Percentiles rank a stretch among this genome's conserved stretches.
These are phyloP conservation scores for Delonix regia DNA, from an alignment of 306 rosid species.

Conservation along the genomic window DNA sequence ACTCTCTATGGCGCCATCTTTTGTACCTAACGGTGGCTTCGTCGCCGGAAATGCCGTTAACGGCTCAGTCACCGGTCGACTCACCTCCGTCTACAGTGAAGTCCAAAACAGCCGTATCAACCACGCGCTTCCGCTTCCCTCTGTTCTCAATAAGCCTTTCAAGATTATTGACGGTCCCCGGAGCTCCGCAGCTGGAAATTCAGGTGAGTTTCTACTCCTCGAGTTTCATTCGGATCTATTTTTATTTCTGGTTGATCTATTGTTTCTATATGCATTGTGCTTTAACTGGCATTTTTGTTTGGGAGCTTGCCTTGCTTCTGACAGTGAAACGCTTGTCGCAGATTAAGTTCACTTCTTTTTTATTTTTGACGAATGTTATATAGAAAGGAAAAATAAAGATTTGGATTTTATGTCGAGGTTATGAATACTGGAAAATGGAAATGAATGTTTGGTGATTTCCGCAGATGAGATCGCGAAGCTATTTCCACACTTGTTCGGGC, in stretches of 20 bases:
- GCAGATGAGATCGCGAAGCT: slow-evolving; percentile 94
- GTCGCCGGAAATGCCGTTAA: slow-evolving; percentile 12
- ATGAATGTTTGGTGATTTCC: not conserved
- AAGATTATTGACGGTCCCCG: slow-evolving; percentile 77
- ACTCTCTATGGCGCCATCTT: slow-evolving; percentile 57
- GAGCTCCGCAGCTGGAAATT: slow-evolving; percentile 96
- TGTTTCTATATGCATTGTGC: not conserved
- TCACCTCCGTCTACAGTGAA: slow-evolving; percentile 77
- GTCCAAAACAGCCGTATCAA: slow-evolving; percentile 83
- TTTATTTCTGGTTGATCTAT: not conserved
- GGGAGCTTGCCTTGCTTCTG: not conserved
- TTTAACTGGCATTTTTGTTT: not conserved
- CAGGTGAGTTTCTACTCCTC: slow-evolving; percentile 51
- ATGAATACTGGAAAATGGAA: not conserved
- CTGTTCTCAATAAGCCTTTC: slow-evolving; percentile 72
- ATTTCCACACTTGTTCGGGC: slow-evolving; percentile 85
- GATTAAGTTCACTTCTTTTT: not conserved
- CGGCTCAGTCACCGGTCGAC: slow-evolving; percentile 51
- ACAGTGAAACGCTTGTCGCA: not conserved
- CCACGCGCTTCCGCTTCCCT: slow-evolving; percentile 81
- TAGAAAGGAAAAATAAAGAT: not conserved
- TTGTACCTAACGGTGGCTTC: slow-evolving; percentile 51
- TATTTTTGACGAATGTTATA: not conserved
- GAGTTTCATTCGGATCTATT: slow-evolving; percentile 38
- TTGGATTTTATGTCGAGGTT: slow-evolving; percentile 1